A percentile compares a stretch with the other conserved stretches of the same genome.
phyloP scores from a whole-genome alignment of 495 filamentous ascomycete genomes.

The Hypoxylon lienhwacheense region DNA sequence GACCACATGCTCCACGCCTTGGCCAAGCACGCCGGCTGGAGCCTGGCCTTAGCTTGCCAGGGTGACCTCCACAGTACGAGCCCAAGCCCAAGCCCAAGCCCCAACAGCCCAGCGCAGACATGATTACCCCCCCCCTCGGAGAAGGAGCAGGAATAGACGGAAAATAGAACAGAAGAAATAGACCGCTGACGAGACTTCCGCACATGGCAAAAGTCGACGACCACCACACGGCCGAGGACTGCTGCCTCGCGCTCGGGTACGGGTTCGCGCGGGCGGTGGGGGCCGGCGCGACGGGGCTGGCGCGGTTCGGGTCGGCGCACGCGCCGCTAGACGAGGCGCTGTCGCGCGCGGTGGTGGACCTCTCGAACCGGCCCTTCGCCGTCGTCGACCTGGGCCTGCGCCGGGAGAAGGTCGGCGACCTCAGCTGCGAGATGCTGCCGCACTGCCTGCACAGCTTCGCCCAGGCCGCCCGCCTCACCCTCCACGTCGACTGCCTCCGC shows the following conservation, averaged over 20 bases:
- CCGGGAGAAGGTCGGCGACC: conserved; percentile 88
- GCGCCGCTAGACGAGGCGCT: conserved; percentile 94
- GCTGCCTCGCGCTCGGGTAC: conserved; percentile 82
- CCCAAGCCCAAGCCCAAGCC: background rate
- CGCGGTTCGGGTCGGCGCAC: conserved; percentile 88
- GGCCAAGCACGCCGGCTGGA: conserved; percentile 94
- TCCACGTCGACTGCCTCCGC: conserved; percentile 87
- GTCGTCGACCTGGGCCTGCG: conserved; percentile 78
- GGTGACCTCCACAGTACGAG: conserved; percentile 85
- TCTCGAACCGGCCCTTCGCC: conserved; percentile 84
- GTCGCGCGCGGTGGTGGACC: conserved; percentile 89
- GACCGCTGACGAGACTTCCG: conserved; percentile 11
- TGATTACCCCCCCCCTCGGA: background rate
- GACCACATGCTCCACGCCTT: conserved; percentile 99
- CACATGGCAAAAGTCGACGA: conserved; percentile 75
- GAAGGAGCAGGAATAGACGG: background rate
- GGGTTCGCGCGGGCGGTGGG: conserved; percentile 81
- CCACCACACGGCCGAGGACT: conserved; percentile 97
- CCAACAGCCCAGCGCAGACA: background rate
- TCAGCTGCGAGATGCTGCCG: conserved; percentile 96
- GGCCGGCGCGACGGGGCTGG: conserved; percentile 73
- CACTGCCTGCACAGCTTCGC: conserved; percentile 94
- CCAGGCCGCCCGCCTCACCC: conserved; percentile 82
- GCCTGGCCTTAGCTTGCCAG: conserved; percentile 73
- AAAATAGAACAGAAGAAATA: background rate